Evolutionary conservation across 2,329 filamentous ascomycete genomes (phyloP).

Genomic region (Penicillium capsulatum): DNA sequence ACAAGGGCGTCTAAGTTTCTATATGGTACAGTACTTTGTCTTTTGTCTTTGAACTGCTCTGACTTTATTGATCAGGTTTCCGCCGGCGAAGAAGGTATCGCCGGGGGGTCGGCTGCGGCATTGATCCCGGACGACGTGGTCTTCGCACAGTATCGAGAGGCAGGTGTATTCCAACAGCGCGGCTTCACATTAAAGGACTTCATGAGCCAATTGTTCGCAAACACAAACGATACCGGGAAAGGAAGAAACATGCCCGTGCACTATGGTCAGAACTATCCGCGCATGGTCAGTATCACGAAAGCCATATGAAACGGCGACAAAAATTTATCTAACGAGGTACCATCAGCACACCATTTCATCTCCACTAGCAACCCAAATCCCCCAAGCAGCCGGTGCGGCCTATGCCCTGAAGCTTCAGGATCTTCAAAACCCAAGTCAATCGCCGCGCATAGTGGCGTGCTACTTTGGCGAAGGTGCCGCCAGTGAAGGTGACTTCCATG

Average conservation of each 20-base stretch:
- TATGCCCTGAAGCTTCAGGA: conserved; percentile 83
- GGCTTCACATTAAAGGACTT: conserved; percentile 85
- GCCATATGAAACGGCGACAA: not conserved
- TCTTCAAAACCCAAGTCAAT: conserved; percentile 63
- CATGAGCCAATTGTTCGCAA: conserved; percentile 93
- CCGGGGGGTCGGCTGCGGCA: conserved; percentile 81
- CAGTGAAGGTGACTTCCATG: conserved; percentile 88
- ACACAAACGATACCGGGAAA: conserved; percentile 70
- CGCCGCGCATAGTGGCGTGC: conserved; percentile 68
- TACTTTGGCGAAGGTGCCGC: conserved; percentile 92
- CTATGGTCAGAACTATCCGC: conserved; percentile 78
- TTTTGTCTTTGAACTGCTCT: not conserved
- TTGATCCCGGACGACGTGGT: conserved; percentile 80
- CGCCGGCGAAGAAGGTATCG: conserved; percentile 89
- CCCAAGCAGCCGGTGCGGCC: conserved; percentile 79
- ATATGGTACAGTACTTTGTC: conserved; percentile 85
- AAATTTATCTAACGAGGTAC: conserved; percentile 30
- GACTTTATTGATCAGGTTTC: conserved; percentile 52
- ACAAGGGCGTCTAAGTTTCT: conserved; percentile 90
- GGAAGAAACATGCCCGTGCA: conserved; percentile 98
- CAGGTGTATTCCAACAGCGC: conserved; percentile 83
- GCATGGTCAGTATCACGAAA: conserved; percentile 60
- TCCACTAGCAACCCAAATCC: conserved; percentile 81
- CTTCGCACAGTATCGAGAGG: conserved; percentile 91
- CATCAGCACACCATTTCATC: conserved; percentile 85